Percentiles rank a stretch among this genome's conserved stretches.
phyloP scores from a whole-genome alignment of 225 moss, liverwort and hornwort species.

The Pseudoscleropodium purum region DNA sequence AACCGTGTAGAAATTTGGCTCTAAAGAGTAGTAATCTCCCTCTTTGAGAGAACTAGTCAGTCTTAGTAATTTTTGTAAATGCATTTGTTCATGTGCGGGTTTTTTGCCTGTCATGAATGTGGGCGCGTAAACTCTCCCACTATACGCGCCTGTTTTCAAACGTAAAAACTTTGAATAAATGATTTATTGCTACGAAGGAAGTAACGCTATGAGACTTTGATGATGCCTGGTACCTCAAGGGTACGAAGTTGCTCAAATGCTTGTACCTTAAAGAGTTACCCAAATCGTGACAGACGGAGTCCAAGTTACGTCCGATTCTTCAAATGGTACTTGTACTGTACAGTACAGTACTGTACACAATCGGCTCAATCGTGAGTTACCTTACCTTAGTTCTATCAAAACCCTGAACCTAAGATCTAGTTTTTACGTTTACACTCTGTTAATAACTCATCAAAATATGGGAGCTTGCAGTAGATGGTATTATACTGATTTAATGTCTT shows the following conservation, averaged over 20 bases:
- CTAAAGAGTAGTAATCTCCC: not conserved
- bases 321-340: not conserved
- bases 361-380: not conserved
- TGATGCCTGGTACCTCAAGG: not conserved
- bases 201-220: not conserved
- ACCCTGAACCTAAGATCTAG: not conserved
- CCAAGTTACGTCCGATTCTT: not conserved
- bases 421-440: not conserved
- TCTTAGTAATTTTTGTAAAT: slow-evolving; percentile 12
- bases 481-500: not conserved
- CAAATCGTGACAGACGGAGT: not conserved
- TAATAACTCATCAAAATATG: not conserved
- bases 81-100: not conserved
- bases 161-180: not conserved
- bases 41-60: not conserved
- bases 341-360: not conserved
- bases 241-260: not conserved
- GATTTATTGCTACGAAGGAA: not conserved
- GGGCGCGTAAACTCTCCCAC: not conserved
- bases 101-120: not conserved
- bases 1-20: slow-evolving; percentile 5
- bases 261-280: not conserved
- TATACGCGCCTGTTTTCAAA: not conserved
- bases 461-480: not conserved
- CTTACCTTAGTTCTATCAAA: not conserved